These are phyloP conservation scores for Plantago major DNA, from an alignment of 257 asterid genomes.

Conservation along the genomic window DNA sequence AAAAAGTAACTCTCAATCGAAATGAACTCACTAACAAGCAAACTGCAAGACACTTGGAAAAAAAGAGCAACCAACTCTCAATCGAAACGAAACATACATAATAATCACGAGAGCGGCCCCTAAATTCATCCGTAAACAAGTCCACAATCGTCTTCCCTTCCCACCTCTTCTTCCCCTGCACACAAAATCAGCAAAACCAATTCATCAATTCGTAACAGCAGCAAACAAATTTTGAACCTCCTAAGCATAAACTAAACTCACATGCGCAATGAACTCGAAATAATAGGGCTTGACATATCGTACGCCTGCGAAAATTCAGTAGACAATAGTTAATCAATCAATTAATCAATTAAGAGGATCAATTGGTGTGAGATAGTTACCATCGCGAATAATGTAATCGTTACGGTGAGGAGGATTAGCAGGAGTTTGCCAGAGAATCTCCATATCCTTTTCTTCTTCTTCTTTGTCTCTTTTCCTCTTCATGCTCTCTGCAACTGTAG, in stretches of 20 bases:
- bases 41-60: too few species aligned
- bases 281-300: conserved; percentile 89
- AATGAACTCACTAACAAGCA: too few species aligned
- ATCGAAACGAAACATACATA: conserved; percentile 44
- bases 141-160: conserved; percentile 86
- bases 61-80: too few species aligned
- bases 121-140: conserved; percentile 84
- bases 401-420: conserved; percentile 85
- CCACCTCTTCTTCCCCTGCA: conserved; percentile 88
- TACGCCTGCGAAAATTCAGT: conserved; percentile 53
- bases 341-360: background rate
- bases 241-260: conserved; percentile 25
- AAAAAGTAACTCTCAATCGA: too few species aligned
- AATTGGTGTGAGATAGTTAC: conserved; percentile 24
- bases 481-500: background rate
- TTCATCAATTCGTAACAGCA: background rate
- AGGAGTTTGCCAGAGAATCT: conserved; percentile 89
- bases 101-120: conserved; percentile 77
- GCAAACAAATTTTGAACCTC: background rate
- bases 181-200: conserved; percentile 1
- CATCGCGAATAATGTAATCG: conserved; percentile 66
- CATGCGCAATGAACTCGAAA: conserved; percentile 92
- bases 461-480: conserved; percentile 44
- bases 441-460: conserved; percentile 45
- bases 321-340: background rate